These are phyloP conservation scores for Silene noctiflora DNA, from an alignment of 179 eudicot species.

Conservation along the genomic window DNA sequence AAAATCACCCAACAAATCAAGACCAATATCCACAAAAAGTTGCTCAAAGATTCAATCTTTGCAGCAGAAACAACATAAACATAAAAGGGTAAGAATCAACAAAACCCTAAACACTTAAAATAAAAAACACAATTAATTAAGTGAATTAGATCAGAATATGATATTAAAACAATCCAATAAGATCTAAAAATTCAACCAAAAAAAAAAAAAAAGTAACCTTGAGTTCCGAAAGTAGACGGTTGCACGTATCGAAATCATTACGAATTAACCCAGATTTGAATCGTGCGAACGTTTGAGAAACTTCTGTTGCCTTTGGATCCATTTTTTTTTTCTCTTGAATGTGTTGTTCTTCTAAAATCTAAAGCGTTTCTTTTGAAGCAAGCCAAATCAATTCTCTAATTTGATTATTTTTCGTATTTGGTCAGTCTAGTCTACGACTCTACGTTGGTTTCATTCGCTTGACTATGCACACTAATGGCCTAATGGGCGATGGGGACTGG, in stretches of 20 bases:
- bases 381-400: constrained; percentile 9
- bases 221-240: constrained; percentile 68
- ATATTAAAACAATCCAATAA: not conserved
- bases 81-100: not conserved
- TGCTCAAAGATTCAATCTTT: not conserved
- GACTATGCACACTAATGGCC: no score
- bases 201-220: constrained; percentile 40
- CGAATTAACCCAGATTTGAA: constrained; percentile 74
- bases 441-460: no score
- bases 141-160: not conserved
- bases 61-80: not conserved
- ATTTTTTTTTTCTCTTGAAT: constrained; percentile 24
- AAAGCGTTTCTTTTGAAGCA: constrained; percentile 9
- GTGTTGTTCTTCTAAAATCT: not conserved
- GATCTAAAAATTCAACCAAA: constrained; percentile 25
- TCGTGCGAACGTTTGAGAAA: constrained; percentile 63
- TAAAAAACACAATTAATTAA: not conserved
- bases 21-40: not conserved
- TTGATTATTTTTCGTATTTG: no score
- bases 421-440: no score
- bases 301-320: constrained; percentile 71
- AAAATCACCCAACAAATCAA: not conserved
- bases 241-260: constrained; percentile 57
- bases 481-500: no score
- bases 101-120: not conserved